Evolutionary conservation across 208 protist species (phyloP).

Genomic region (Lotmaria passim): DNA sequence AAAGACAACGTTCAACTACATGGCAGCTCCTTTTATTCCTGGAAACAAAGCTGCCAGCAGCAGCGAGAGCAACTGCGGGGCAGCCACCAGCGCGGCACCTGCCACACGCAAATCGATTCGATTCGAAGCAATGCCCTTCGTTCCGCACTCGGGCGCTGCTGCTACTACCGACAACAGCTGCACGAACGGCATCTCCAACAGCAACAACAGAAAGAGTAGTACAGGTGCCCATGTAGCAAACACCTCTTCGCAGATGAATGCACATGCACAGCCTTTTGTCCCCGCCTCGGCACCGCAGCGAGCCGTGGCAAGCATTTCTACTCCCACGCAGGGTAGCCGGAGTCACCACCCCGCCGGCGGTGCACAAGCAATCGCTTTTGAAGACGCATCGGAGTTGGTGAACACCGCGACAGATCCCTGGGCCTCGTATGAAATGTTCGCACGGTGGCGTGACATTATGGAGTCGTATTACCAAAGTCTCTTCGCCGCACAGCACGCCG

Average conservation of each 20-base stretch:
- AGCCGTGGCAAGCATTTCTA: neutral
- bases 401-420: slow-evolving; percentile 25
- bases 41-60: neutral
- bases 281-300: slow-evolving; percentile 8
- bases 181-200: no score
- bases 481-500: slow-evolving; percentile 16
- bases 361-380: no score
- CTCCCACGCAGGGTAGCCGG: neutral
- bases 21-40: slow-evolving; percentile 45
- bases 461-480: slow-evolving; percentile 36
- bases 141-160: slow-evolving; percentile 13
- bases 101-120: slow-evolving; percentile 2
- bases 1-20: slow-evolving; percentile 46
- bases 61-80: neutral
- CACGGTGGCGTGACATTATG: slow-evolving; percentile 45
- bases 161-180: no score
- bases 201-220: slow-evolving; percentile 7
- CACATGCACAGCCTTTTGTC: slow-evolving; percentile 22
- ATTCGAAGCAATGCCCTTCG: slow-evolving; percentile 25
- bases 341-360: neutral
- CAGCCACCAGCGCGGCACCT: neutral
- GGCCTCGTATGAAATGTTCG: slow-evolving; percentile 48
- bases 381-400: neutral
- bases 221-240: neutral
- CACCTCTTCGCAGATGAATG: slow-evolving; percentile 15